These are phyloP conservation scores for Sugiyamaella smithiae DNA, from an alignment of 805 yeast genomes.

Conservation along the genomic window DNA sequence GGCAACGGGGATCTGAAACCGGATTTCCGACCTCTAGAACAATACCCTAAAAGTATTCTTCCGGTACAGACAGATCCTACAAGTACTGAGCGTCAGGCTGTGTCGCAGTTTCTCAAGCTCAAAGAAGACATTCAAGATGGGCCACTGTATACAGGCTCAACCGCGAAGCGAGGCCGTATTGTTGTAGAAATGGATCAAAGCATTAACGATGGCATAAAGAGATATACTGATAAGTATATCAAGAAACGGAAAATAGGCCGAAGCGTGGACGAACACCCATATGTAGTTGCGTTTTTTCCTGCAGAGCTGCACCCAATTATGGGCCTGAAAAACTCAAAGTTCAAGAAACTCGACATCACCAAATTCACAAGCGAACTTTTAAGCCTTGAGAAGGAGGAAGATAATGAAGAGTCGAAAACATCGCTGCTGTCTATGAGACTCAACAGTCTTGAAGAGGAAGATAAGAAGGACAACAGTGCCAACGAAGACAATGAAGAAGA, in stretches of 20 bases:
- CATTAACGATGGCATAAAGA: constrained; percentile 62
- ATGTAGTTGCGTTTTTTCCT: constrained; percentile 64
- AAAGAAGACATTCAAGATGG: constrained; percentile 27
- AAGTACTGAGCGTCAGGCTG: constrained; percentile 23
- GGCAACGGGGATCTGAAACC: constrained; percentile 19
- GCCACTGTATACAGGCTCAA: constrained; percentile 29
- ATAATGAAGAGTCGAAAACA: constrained; percentile 11
- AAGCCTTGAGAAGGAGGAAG: constrained; percentile 34
- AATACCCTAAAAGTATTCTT: constrained; percentile 23
- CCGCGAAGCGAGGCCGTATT: constrained; percentile 19
- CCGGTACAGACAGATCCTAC: constrained; percentile 24
- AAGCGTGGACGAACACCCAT: constrained; percentile 77
- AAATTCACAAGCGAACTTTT: constrained; percentile 38
- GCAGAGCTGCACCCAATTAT: constrained; percentile 69
- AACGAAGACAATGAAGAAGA: constrained; percentile 50
- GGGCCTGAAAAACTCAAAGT: constrained; percentile 42
- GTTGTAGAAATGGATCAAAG: constrained; percentile 23
- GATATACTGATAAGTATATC: constrained; percentile 79
- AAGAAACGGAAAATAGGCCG: constrained; percentile 67
- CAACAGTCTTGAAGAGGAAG: constrained; percentile 27
- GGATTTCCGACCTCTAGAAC: constrained; percentile 23
- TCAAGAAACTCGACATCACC: constrained; percentile 32
- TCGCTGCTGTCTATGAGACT: constrained; percentile 19
- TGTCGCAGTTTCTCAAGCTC: constrained; percentile 26
- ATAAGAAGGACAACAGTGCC: constrained; percentile 44